These are phyloP conservation scores for Chaetomium cochliodes DNA, from an alignment of 495 filamentous ascomycete species.

Conservation along the genomic window DNA sequence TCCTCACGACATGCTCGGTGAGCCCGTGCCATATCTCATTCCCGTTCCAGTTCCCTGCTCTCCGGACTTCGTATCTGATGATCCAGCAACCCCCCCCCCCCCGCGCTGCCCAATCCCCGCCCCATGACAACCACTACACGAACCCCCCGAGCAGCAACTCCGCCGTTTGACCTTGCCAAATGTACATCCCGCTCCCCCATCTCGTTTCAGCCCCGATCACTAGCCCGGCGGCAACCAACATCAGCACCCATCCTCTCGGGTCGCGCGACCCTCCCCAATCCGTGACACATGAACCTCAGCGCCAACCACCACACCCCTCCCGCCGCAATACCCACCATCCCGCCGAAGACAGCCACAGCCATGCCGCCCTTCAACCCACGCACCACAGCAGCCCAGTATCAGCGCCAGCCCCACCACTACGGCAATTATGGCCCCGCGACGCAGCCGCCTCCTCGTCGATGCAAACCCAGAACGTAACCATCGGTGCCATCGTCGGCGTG, in stretches of 20 bases:
- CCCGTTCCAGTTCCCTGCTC: not conserved
- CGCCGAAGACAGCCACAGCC: not conserved
- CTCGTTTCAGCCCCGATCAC: not conserved
- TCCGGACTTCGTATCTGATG: not conserved
- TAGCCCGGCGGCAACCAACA: not conserved
- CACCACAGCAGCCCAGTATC: not conserved
- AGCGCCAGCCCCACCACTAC: too few species aligned
- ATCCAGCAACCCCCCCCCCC: not conserved
- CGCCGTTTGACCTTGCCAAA: not conserved
- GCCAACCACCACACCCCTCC: not conserved
- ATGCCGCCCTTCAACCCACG: not conserved
- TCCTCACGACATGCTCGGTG: not conserved
- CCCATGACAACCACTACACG: constrained; percentile 13
- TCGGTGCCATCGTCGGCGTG: constrained; percentile 39
- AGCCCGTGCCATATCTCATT: not conserved
- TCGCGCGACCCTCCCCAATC: not conserved
- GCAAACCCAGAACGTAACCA: constrained; percentile 35
- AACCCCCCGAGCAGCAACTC: not conserved
- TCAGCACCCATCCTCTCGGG: not conserved
- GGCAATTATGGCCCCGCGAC: not conserved
- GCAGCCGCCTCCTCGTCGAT: too few species aligned
- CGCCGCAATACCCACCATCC: not conserved
- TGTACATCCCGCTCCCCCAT: constrained; percentile 11
- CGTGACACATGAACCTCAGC: not conserved
- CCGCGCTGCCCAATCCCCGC: not conserved